Evolutionary conservation across 2,329 filamentous ascomycete species (phyloP).

Genomic region (Nannizzia gypsea): DNA sequence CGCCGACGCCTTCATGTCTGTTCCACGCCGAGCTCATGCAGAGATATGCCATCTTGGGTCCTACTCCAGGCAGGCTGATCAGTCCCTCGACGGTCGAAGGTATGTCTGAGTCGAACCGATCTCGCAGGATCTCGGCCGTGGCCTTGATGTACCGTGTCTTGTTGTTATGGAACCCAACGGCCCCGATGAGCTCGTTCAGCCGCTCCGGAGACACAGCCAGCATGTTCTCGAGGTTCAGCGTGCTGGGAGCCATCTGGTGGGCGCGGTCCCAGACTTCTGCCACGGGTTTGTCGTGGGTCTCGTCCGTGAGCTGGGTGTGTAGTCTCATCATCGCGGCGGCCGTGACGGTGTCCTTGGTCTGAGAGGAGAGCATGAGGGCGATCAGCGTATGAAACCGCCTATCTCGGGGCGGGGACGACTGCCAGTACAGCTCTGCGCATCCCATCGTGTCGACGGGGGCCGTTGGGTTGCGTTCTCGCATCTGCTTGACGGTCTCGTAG

Average conservation of each 20-base stretch:
- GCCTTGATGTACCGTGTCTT: conserved; percentile 78
- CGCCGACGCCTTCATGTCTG: conserved; percentile 65
- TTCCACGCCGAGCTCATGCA: conserved; percentile 69
- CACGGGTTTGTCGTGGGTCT: conserved; percentile 10
- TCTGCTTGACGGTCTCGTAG: conserved; percentile 63
- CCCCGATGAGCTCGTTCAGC: conserved; percentile 64
- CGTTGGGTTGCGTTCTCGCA: conserved; percentile 55
- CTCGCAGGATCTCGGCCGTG: conserved; percentile 59
- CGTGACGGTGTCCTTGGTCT: conserved; percentile 88
- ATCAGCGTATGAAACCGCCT: conserved; percentile 77
- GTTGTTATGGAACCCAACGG: conserved; percentile 89
- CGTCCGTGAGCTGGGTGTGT: conserved; percentile 54
- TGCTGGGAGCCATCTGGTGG: conserved; percentile 26
- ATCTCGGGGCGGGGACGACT: conserved; percentile 37
- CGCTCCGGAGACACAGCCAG: conserved; percentile 55
- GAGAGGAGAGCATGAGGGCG: conserved; percentile 78
- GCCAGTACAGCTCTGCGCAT: conserved; percentile 49
- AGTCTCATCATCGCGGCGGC: conserved; percentile 69
- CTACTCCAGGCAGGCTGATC: conserved; percentile 69
- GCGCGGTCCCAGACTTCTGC: conserved; percentile 11
- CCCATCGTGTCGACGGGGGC: conserved; percentile 97
- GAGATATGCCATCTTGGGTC: conserved; percentile 89
- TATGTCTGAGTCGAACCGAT: conserved; percentile 63
- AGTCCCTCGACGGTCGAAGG: conserved; percentile 66
- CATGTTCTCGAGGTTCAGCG: conserved; percentile 64